A percentile compares a stretch with the other conserved stretches of the same genome.
Evolutionary conservation across 768 basidiomycete genomes (phyloP).

Genomic region (Tulasnella sp.): DNA sequence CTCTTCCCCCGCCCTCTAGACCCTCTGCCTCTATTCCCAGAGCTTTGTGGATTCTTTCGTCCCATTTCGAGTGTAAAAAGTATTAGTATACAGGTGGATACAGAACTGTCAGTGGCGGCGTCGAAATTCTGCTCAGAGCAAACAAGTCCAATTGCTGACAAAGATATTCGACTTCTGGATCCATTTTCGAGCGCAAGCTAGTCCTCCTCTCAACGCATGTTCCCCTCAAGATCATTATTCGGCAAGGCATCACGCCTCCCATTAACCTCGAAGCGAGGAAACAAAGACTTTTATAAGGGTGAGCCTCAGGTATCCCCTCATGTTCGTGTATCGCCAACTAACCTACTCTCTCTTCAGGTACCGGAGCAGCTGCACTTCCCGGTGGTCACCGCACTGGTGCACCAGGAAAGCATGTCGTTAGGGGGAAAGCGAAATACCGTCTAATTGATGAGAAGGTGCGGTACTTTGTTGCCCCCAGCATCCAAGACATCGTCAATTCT

Average conservation of each 20-base stretch:
- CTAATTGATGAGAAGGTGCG: constrained; percentile 79
- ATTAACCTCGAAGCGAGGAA: constrained; percentile 79
- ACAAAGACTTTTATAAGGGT: constrained; percentile 99
- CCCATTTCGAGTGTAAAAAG: constrained; percentile 15
- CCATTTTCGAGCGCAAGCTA: constrained; percentile 17
- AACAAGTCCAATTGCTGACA: neutral
- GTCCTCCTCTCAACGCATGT: constrained; percentile 46
- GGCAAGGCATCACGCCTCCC: constrained; percentile 83
- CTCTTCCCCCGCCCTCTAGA: constrained; percentile 26
- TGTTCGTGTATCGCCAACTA: neutral
- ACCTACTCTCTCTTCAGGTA: constrained; percentile 49
- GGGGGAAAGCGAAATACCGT: constrained; percentile 70
- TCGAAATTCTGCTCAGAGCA: neutral
- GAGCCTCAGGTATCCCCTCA: neutral
- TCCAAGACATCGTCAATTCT: constrained; percentile 58
- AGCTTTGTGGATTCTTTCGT: constrained; percentile 26
- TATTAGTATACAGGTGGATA: neutral
- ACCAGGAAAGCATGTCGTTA: constrained; percentile 76
- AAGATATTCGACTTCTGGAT: neutral
- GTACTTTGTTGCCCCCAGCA: constrained; percentile 74
- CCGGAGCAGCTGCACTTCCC: constrained; percentile 74
- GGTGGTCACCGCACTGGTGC: constrained; percentile 85
- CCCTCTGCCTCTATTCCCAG: constrained; percentile 22
- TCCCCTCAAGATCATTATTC: constrained; percentile 60
- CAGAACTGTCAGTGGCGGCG: no score